These are phyloP conservation scores for Neurospora pannonica DNA, from an alignment of 495 filamentous ascomycete species.

Conservation along the genomic window DNA sequence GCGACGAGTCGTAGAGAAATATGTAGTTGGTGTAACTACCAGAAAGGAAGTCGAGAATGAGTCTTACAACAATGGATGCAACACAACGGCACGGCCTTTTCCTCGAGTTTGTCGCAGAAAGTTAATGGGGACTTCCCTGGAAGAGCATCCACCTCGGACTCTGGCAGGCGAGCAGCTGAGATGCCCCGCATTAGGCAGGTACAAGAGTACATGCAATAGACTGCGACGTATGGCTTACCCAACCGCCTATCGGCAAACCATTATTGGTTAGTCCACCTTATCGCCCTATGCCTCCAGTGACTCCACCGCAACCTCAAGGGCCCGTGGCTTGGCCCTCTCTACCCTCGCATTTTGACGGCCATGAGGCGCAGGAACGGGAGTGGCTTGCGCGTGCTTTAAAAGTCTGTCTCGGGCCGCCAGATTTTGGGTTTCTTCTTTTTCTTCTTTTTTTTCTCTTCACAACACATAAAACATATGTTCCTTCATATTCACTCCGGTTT, in stretches of 20 bases:
- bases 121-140: not conserved
- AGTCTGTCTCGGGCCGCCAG: constrained; percentile 1
- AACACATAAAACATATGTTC: constrained; percentile 48
- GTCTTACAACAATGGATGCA: not conserved
- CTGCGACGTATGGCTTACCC: not conserved
- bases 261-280: constrained; percentile 6
- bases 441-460: constrained; percentile 40
- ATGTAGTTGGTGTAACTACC: not conserved
- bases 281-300: not conserved
- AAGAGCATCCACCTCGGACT: not conserved
- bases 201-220: not conserved
- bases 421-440: constrained; percentile 3
- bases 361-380: too few relatives aligned
- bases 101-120: not conserved
- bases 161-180: not conserved
- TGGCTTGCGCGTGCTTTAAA: not conserved
- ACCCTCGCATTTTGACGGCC: too few relatives aligned
- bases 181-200: not conserved
- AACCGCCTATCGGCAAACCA: not conserved
- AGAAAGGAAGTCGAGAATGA: not conserved
- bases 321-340: too few relatives aligned
- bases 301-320: not conserved
- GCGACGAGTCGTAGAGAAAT: constrained; percentile 7
- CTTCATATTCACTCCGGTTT: constrained; percentile 79
- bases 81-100: not conserved